Evolutionary conservation across 1,139 yeast genomes (phyloP).

Genomic region (Yamadazyma sp.): DNA sequence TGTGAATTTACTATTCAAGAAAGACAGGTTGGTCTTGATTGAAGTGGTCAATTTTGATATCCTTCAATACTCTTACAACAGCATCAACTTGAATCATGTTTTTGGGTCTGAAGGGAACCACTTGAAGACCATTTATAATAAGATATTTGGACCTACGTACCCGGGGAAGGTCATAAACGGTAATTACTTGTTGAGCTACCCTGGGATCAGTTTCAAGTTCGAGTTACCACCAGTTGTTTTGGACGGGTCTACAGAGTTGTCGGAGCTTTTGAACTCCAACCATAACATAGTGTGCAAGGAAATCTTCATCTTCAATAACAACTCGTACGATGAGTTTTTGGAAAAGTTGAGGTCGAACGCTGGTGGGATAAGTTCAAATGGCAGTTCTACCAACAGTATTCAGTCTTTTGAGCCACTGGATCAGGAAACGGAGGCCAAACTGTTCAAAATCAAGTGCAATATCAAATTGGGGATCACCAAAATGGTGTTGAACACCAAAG

Average conservation of each 20-base stretch:
- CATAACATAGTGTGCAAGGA: slow-evolving; percentile 36
- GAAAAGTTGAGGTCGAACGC: slow-evolving; percentile 1
- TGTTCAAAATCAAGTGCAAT: slow-evolving; percentile 15
- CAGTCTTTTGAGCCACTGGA: neutral
- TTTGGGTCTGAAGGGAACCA: slow-evolving; percentile 6
- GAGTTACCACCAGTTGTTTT: slow-evolving; percentile 5
- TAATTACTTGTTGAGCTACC: slow-evolving; percentile 48
- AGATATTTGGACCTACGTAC: slow-evolving; percentile 62
- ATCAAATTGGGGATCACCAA: slow-evolving; percentile 14
- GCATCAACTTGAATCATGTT: slow-evolving; percentile 17
- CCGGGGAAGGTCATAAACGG: slow-evolving; percentile 43
- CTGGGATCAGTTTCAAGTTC: slow-evolving; percentile 54
- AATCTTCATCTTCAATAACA: slow-evolving; percentile 36
- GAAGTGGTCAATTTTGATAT: slow-evolving; percentile 35
- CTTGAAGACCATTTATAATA: slow-evolving; percentile 51
- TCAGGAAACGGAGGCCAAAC: neutral
- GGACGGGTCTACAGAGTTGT: slow-evolving; percentile 16
- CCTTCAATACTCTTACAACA: slow-evolving; percentile 29
- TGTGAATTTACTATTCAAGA: slow-evolving; percentile 42
- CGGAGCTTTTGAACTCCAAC: slow-evolving; percentile 35
- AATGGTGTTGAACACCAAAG: slow-evolving; percentile 9
- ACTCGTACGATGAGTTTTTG: slow-evolving; percentile 26
- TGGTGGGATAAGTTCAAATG: neutral
- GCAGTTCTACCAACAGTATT: neutral
- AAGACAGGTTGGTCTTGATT: slow-evolving; percentile 40